Evolutionary conservation across 1,284 basidiomycete genomes (phyloP), one percentile per base, ranked within the genome.

Genomic region (Ceratobasidium sp.): DNA sequence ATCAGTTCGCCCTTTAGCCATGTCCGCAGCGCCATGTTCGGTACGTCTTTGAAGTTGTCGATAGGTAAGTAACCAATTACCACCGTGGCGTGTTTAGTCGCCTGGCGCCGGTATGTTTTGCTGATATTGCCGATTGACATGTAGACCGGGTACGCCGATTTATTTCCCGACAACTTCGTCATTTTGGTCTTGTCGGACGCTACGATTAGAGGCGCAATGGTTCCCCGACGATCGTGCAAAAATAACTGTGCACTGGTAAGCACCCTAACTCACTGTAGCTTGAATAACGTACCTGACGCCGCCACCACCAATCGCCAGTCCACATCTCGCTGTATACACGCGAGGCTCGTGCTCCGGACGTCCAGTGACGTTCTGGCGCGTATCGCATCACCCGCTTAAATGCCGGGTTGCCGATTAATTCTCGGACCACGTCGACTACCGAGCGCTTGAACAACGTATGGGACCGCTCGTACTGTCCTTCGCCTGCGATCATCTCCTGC

Each of bases 261-360:
- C 70, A 29, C 11, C 19, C 7, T 17, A n/a, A 46, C n/a, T 3
- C 1, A 22, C 5, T 61, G 6, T 6, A 2, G 19, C 4, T 19
- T 13, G 19, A 34, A 34, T 22, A 13, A 68, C 67, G 40, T 19
- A 76, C 77, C 74, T 78, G 77, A 6, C 51, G 37, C 7, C 61
- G 43, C 77, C 77, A 78, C 77, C 77, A 78, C 77, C 77, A 78
- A n/a, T 76, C 34, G 8, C 51, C 74, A 13, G 74, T 76, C 65
- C 77, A 78, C 34, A 64, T 66, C 29, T 78, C 74, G 43, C 67
- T 40, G n/a, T 51, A 76, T 1, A 62, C 29, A 32, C 67, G 44
- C 7, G 9, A 25, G 5, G 32, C 6, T 13, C 37, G 32, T 7
- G 19, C 6, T 1, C 8, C n/a, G 5, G 51, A 56, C n/a, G 54